Conservation (phyloP, 2,329 filamentous ascomycete genomes). For the Fusarium hostae region DNA sequence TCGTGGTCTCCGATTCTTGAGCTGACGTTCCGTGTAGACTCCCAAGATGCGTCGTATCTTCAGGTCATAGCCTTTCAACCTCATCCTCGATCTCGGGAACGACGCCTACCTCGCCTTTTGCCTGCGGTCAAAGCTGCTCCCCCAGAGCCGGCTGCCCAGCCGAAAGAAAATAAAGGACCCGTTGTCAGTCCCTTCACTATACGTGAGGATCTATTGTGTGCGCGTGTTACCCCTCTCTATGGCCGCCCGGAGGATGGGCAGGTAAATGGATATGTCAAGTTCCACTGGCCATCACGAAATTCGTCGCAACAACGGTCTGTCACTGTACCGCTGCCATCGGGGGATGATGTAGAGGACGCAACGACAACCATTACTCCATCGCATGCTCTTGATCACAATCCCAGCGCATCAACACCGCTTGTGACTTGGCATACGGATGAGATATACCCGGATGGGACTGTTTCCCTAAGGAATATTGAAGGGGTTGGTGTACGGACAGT, state of each 20-base stretch:
- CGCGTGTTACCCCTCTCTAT: background rate
- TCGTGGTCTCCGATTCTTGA: slow-evolving; percentile 13
- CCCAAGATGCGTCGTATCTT: slow-evolving; percentile 14
- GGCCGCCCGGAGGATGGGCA: background rate
- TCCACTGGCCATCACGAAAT: slow-evolving; percentile 47
- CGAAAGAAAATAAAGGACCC: slow-evolving; percentile 11
- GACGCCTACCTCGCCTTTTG: slow-evolving; percentile 25
- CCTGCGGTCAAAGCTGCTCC: slow-evolving; percentile 8
- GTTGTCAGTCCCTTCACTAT: background rate
- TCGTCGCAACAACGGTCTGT: slow-evolving; percentile 20
- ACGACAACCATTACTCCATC: no score
- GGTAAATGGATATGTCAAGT: slow-evolving; percentile 48
- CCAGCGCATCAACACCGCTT: no score
- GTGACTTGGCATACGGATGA: no score
- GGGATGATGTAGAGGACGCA: slow-evolving; percentile 30
- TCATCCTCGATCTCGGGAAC: slow-evolving; percentile 3
- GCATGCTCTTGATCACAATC: no score
- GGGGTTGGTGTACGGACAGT: no score
- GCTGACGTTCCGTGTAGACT: slow-evolving; percentile 46
- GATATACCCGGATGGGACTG: no score
- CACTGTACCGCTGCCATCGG: slow-evolving; percentile 1
- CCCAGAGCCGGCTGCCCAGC: background rate
- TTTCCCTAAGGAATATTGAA: no score
- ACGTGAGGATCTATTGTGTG: background rate
- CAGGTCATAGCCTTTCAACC: background rate